Percentiles rank a stretch among this genome's conserved stretches.
Conservation (phyloP, 2,329 filamentous ascomycete species). For the Thelonectria blattea region DNA sequence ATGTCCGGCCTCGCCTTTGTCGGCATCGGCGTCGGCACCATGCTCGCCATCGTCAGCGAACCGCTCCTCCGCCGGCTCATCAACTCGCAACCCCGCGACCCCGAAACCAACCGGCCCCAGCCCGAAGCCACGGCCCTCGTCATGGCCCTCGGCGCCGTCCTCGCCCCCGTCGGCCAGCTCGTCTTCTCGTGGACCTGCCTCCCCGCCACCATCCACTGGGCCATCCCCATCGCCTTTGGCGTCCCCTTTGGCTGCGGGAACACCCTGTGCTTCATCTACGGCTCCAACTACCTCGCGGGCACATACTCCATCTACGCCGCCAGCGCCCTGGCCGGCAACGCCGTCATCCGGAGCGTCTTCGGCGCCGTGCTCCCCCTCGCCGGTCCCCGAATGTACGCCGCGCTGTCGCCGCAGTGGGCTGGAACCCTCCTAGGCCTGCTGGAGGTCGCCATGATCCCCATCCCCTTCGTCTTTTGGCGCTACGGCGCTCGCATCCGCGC, state of each 20-base stretch:
- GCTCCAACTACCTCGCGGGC: conserved; percentile 78
- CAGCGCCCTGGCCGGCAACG: conserved; percentile 79
- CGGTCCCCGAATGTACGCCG: conserved; percentile 72
- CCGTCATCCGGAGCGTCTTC: conserved; percentile 72
- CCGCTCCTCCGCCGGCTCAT: conserved; percentile 80
- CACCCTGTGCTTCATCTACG: conserved; percentile 80
- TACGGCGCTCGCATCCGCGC: conserved; percentile 61
- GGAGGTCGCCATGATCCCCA: conserved; percentile 76
- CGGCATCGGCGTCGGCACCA: conserved; percentile 69
- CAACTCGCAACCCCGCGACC: conserved; percentile 76
- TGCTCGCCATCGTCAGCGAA: conserved; percentile 67
- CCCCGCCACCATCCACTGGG: conserved; percentile 78
- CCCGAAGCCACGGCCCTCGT: conserved; percentile 84
- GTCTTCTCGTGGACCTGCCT: conserved; percentile 90
- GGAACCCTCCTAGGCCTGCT: conserved; percentile 77
- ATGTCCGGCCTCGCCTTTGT: conserved; percentile 79
- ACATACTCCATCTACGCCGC: conserved; percentile 84
- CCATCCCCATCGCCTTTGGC: conserved; percentile 78
- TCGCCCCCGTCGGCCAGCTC: conserved; percentile 79
- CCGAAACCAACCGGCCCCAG: conserved; percentile 71
- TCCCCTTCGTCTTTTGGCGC: conserved; percentile 79
- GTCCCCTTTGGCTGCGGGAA: conserved; percentile 82
- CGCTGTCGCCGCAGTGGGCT: conserved; percentile 77
- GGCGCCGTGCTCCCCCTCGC: conserved; percentile 82
- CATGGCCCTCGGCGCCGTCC: conserved; percentile 77